Conservation (phyloP, 306 rosid species). For the Vachellia collinsii region DNA sequence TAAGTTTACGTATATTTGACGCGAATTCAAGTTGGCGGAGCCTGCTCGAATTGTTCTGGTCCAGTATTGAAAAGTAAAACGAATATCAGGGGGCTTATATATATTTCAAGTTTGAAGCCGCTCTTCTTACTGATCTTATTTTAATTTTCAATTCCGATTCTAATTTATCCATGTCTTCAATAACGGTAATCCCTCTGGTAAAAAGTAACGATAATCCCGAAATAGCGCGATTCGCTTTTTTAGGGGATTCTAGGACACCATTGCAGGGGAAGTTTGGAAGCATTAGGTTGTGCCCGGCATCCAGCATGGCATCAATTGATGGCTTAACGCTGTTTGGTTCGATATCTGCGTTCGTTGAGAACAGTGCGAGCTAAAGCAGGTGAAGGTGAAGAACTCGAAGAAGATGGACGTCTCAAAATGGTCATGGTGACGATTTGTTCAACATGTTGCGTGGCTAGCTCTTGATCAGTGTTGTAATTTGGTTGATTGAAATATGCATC, state of each 20-base stretch:
- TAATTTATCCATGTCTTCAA: neutral
- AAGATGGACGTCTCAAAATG: neutral
- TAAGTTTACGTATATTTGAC: slow-evolving; percentile 12
- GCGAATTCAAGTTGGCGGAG: neutral
- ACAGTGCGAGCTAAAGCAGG: neutral
- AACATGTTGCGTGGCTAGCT: neutral
- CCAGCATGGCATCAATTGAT: neutral
- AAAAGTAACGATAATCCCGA: neutral
- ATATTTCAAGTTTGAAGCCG: neutral
- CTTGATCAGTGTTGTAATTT: neutral
- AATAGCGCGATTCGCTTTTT: neutral
- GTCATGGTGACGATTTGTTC: neutral
- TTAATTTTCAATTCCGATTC: neutral
- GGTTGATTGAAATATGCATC: neutral
- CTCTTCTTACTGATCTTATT: neutral
- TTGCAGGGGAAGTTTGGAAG: neutral
- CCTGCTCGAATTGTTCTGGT: neutral
- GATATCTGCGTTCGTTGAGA: neutral
- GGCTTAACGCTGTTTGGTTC: neutral
- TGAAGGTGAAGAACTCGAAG: neutral
- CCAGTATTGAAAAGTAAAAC: neutral
- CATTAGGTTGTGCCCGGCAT: neutral
- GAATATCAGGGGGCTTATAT: neutral
- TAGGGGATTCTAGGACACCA: neutral
- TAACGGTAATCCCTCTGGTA: slow-evolving; percentile 3